Conservation (phyloP, 306 rosid genomes). For the Fragaria ananassa region DNA sequence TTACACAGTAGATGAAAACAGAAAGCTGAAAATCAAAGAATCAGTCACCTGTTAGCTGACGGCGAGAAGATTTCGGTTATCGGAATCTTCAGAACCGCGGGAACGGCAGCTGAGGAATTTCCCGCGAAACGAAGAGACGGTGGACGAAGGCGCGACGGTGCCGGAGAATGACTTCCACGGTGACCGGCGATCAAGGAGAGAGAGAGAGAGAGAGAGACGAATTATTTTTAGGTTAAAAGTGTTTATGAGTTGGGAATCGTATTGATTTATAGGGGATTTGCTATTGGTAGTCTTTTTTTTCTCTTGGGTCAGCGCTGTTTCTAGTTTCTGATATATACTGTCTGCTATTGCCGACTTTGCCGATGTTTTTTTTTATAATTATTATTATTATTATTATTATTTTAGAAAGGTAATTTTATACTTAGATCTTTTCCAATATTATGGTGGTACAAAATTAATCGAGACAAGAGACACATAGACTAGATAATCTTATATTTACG, state of each 20-base stretch:
- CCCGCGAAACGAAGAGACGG: constrained; percentile 13
- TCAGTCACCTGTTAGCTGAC: constrained; percentile 39
- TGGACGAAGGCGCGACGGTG: constrained; percentile 13
- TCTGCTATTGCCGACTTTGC: neutral
- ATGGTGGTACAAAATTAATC: no score
- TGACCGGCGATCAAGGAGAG: constrained; percentile 14
- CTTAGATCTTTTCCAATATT: no score
- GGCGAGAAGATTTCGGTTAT: constrained; percentile 35
- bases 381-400: no score
- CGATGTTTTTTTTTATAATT: no score
- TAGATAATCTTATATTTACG: no score
- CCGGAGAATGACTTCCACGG: constrained; percentile 32
- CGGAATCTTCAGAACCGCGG: constrained; percentile 14
- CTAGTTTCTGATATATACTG: neutral
- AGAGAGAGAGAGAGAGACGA: neutral
- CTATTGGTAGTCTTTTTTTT: neutral
- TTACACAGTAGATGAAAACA: neutral
- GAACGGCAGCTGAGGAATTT: constrained; percentile 24
- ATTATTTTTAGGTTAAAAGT: constrained; percentile 5
- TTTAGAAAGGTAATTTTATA: no score
- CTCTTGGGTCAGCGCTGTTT: constrained; percentile 8
- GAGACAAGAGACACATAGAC: no score
- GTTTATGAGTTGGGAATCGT: neutral
- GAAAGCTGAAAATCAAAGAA: neutral
- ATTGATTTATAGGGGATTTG: neutral